Percentiles rank a stretch among this genome's conserved stretches.
phyloP scores from a whole-genome alignment of 179 eudicot species.

The Corrigiola litoralis region DNA sequence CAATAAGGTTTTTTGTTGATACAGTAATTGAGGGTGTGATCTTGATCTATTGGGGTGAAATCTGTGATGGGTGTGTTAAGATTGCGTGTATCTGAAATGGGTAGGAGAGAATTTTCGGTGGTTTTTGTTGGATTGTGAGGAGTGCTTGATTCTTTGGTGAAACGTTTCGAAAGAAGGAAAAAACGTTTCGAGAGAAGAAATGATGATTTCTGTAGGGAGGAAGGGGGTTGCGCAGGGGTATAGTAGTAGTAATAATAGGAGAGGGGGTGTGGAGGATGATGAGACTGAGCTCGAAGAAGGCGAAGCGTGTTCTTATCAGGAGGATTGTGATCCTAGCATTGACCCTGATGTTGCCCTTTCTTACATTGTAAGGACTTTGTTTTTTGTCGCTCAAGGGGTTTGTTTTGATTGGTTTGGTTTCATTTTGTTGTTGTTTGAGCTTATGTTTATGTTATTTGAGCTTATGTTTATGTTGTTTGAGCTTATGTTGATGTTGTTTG shows the following conservation, averaged over 20 bases:
- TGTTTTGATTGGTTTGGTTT: not conserved
- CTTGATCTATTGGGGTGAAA: slow-evolving; percentile 38
- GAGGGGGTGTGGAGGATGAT: slow-evolving; percentile 37
- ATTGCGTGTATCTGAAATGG: slow-evolving; percentile 30
- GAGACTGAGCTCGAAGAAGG: slow-evolving; percentile 86
- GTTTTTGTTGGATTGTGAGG: slow-evolving; percentile 11
- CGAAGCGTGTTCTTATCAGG: slow-evolving; percentile 59
- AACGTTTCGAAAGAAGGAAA: no score
- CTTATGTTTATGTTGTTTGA: not conserved
- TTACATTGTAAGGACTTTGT: slow-evolving; percentile 61
- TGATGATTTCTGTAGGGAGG: slow-evolving; percentile 77
- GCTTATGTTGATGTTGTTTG: slow-evolving; percentile 6
- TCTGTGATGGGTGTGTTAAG: slow-evolving; percentile 26
- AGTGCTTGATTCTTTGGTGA: no score
- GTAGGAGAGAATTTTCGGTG: slow-evolving; percentile 25
- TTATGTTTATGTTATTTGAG: not conserved
- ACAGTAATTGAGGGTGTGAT: slow-evolving; percentile 29
- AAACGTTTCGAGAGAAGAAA: no score
- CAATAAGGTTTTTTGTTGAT: not conserved
- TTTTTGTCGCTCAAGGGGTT: not conserved
- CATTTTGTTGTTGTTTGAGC: not conserved
- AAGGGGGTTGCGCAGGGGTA: slow-evolving; percentile 46
- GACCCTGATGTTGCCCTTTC: slow-evolving; percentile 95
- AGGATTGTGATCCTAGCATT: slow-evolving; percentile 46
- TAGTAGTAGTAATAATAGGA: slow-evolving; percentile 27